Base-by-base conservation (phyloP, 495 filamentous ascomycete genomes). In the Echria macrotheca region DNA sequence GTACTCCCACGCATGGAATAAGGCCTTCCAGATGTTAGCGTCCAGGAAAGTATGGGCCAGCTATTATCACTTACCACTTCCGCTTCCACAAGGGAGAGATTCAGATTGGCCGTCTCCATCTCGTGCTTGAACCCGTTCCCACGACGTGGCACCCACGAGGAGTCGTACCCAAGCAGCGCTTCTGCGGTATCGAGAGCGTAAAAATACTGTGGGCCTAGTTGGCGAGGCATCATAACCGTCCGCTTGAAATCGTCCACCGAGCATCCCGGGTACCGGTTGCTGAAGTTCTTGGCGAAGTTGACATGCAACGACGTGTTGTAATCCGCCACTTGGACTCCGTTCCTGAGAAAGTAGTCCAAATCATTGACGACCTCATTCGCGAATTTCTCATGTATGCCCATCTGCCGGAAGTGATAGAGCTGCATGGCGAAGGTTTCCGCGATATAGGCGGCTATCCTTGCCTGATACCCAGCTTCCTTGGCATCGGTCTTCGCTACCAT, bases 371-470 rank as follows among this genome's bases (percentile, higher is more conserved):
- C 61, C 2, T 81, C 78, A 35, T 79, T 81, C 14, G 86, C 72
- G 49, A 90, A 82, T 1, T 37, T 48, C n/a, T 74, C 68, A 7
- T 72, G 70, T 57, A 83, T 77, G n/a, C 80, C 78, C 41, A 81
- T 73, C 61, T 94, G 86, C 28, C 87, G 84, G 15, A 82, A 72
- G 39, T 86, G 81, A 64, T 95, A 91, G 15, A 95, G 66, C 65
- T 91, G 88, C 72, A 97, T 89, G n/a, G 91, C 84, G 35, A 95
- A 80, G 39, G 95, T 83, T 56, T 95, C 87, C 14, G 87, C 86
- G 49, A 93, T 80, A 50, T 86, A 83, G 14, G 89, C 84, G 5
- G 87, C 86, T 51, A 91, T 85, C 39, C 84, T 76, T 29, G 82
- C 82, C 55, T 85, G 75, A 54, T 81, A 66, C 44, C 74, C 73